Evolutionary conservation across 306 rosid genomes (phyloP), one percentile per base, ranked within the genome.

Genomic region (Clitoria ternatea): DNA sequence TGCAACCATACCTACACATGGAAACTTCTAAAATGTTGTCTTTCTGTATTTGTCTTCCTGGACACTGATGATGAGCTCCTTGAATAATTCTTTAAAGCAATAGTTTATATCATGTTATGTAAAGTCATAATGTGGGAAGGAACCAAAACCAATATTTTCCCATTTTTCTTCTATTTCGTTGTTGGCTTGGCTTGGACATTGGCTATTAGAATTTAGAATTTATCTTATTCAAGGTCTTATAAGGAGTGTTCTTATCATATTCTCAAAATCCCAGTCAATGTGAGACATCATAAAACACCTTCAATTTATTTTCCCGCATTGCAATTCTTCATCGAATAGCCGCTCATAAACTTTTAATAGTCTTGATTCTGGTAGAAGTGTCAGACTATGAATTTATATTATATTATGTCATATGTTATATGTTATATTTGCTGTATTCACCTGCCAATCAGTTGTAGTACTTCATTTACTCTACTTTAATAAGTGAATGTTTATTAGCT

Each of bases 401-500:
- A 53, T n/a, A n/a, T n/a, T n/a, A n/a, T n/a, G n/a, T n/a, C n/a
- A n/a, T 73, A 40, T 60, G 52, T 32, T 32, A 53, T 73, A 40
- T 60, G 52, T 32, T 32, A 53, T 23, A 42, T 22, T 11, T 56
- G n/a, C 35, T 15, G 17, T 73, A 33, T 2, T 40, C 22, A 32
- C 32, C 61, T 62, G 29, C 36, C 48, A 50, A 40, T 1, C 39
- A 3, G 29, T 42, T 30, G 15, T 20, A 36, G 36, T 67, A 43
- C 39, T 45, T 40, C 20, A 7, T 45, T 74, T 49, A 49, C 29
- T 62, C 8, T 39, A 47, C 50, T 33, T 56, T 9, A 22, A 17
- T 44, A 76, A 66, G 64, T 71, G 82, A 45, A 35, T 48, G 43
- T 40, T 2, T 10, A 26, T 70, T 60, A 35, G 37, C 48, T 74